A percentile compares a stretch with the other conserved stretches of the same genome.
phyloP scores from a whole-genome alignment of 2,329 filamentous ascomycete species.

The Dothiorella sarmentorum region DNA sequence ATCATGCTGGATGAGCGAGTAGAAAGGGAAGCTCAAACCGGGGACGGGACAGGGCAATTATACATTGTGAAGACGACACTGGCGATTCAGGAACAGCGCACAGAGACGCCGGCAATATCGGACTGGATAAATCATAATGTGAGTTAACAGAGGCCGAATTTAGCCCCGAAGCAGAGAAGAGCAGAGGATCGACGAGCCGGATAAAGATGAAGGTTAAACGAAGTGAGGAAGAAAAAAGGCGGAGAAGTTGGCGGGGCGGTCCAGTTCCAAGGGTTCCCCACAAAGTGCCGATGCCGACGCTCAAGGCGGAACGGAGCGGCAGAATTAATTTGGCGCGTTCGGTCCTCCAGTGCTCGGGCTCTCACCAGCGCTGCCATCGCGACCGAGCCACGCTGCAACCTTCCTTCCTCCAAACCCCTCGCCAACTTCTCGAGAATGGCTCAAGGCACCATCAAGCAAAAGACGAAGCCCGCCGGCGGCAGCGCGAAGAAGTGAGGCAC shows the following conservation, averaged over 20 bases:
- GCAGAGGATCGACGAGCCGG: too few relatives aligned
- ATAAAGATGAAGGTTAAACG: too few relatives aligned
- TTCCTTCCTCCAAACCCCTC: not conserved
- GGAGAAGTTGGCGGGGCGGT: too few relatives aligned
- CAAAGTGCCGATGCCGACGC: too few relatives aligned
- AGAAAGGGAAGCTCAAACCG: not conserved
- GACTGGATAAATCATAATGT: not conserved
- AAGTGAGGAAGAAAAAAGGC: too few relatives aligned
- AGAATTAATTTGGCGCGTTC: conserved; percentile 7
- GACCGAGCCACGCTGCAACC: not conserved
- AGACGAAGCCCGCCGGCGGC: conserved; percentile 32
- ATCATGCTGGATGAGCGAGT: not conserved
- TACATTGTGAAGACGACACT: not conserved
- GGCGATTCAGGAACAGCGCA: conserved; percentile 8
- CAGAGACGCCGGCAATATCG: conserved; percentile 1
- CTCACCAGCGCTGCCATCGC: too few relatives aligned
- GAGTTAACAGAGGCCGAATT: conserved; percentile 2
- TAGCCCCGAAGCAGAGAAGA: conserved; percentile 11
- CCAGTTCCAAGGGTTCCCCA: too few relatives aligned
- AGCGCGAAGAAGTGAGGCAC: conserved; percentile 2
- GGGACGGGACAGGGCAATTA: not conserved
- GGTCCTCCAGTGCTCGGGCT: too few relatives aligned
- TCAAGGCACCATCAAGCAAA: conserved; percentile 47
- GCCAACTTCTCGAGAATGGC: conserved; percentile 36
- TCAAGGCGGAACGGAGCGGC: too few relatives aligned